phyloP scores from a whole-genome alignment of 495 filamentous ascomycete species.

The Patellaria atrata region DNA sequence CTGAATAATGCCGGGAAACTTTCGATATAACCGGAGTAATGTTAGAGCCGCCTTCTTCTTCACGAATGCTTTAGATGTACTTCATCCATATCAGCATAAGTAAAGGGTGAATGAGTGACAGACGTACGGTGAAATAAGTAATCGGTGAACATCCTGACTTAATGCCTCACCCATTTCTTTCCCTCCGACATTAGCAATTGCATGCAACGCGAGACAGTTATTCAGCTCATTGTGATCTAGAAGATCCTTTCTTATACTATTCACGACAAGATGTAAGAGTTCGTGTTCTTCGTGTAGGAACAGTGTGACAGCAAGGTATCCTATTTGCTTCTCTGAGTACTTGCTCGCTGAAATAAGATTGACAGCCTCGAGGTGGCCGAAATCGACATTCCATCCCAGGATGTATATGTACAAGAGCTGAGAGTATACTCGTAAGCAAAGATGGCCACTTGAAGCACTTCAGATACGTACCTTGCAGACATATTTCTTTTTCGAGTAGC shows the following conservation, averaged over 20 bases:
- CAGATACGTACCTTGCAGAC: constrained; percentile 88
- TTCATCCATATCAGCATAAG: constrained; percentile 24
- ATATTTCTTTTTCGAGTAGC: constrained; percentile 99
- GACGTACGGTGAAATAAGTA: constrained; percentile 89
- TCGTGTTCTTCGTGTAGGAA: constrained; percentile 98
- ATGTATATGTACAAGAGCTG: constrained; percentile 97
- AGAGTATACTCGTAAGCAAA: constrained; percentile 18
- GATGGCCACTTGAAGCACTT: not conserved
- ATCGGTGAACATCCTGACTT: constrained; percentile 79
- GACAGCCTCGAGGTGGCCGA: constrained; percentile 95
- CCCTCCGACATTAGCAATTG: constrained; percentile 94
- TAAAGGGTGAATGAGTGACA: not conserved
- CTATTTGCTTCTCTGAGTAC: constrained; percentile 99
- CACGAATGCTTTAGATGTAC: constrained; percentile 92
- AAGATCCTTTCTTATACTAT: constrained; percentile 95
- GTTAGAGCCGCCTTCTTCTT: constrained; percentile 99
- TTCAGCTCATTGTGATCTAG: constrained; percentile 90
- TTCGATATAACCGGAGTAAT: constrained; percentile 87
- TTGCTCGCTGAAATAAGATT: constrained; percentile 93
- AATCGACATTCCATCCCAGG: constrained; percentile 97
- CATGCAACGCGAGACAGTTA: constrained; percentile 95
- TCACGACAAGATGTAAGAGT: constrained; percentile 87
- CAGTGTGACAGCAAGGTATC: constrained; percentile 91
- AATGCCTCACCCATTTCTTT: constrained; percentile 95
- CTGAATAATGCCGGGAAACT: constrained; percentile 82